Evolutionary conservation across 73 alveolate species (phyloP).

Genomic region (Blepharisma japonicum): DNA sequence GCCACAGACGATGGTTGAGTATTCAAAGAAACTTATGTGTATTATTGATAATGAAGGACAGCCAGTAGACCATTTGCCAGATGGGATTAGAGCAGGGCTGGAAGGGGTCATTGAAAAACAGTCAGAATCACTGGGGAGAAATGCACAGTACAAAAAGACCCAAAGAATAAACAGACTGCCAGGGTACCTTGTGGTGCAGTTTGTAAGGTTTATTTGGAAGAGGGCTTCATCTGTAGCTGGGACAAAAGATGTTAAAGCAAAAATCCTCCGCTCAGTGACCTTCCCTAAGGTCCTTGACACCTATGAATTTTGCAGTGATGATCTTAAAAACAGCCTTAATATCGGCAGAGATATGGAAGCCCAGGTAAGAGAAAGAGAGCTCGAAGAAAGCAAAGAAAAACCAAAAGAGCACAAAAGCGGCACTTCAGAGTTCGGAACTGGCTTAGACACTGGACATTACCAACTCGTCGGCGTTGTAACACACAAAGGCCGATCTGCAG

Average conservation of each 20-base stretch:
- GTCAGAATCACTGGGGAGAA: constrained; percentile 70
- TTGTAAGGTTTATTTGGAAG: constrained; percentile 97
- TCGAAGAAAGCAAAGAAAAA: constrained; percentile 49
- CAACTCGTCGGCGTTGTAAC: constrained; percentile 94
- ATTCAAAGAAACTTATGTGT: constrained; percentile 73
- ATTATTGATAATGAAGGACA: constrained; percentile 79
- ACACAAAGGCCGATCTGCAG: constrained; percentile 98
- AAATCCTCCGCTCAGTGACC: constrained; percentile 87
- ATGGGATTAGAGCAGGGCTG: constrained; percentile 85
- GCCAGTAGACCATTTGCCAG: constrained; percentile 84
- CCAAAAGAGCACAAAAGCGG: constrained; percentile 52
- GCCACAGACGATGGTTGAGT: constrained; percentile 58
- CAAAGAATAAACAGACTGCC: constrained; percentile 88
- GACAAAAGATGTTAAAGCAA: constrained; percentile 93
- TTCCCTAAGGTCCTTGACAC: constrained; percentile 94
- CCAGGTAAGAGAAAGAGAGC: constrained; percentile 60
- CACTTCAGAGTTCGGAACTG: constrained; percentile 67
- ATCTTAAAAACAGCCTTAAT: constrained; percentile 75
- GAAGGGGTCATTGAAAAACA: constrained; percentile 82
- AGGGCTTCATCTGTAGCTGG: constrained; percentile 83
- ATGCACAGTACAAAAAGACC: constrained; percentile 79
- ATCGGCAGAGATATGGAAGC: constrained; percentile 92
- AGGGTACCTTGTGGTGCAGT: constrained; percentile 75
- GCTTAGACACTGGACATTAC: constrained; percentile 94
- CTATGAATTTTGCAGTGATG: constrained; percentile 91